These are phyloP conservation scores for Metschnikowia reukaufii DNA, from an alignment of 805 yeast species.

Conservation along the genomic window DNA sequence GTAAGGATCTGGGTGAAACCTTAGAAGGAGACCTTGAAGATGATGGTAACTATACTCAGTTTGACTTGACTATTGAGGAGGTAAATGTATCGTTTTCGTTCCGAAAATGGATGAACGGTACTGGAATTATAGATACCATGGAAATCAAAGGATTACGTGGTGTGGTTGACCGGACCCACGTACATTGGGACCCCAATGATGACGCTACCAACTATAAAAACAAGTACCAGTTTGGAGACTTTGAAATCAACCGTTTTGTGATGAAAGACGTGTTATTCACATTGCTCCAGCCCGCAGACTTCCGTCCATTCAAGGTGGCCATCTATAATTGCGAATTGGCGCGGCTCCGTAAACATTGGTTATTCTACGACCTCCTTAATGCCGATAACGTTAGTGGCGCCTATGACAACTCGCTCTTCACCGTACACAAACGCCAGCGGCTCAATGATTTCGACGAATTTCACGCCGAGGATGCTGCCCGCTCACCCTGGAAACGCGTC, in stretches of 20 bases:
- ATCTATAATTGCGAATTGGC: conserved; percentile 85
- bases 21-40: conserved; percentile 43
- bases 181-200: conserved; percentile 76
- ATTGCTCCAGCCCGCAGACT: conserved; percentile 74
- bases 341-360: conserved; percentile 85
- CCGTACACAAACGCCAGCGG: conserved; percentile 78
- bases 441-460: conserved; percentile 42
- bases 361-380: conserved; percentile 80
- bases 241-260: conserved; percentile 79
- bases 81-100: conserved; percentile 79
- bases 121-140: conserved; percentile 76
- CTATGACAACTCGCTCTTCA: conserved; percentile 89
- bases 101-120: conserved; percentile 85
- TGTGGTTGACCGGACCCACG: conserved; percentile 86
- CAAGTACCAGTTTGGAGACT: conserved; percentile 79
- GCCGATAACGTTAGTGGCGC: conserved; percentile 87
- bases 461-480: conserved; percentile 15
- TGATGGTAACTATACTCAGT: conserved; percentile 96
- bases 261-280: conserved; percentile 86
- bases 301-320: conserved; percentile 83
- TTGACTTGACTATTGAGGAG: conserved; percentile 85
- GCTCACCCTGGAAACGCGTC: conserved; percentile 53
- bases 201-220: conserved; percentile 81
- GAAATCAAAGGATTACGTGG: conserved; percentile 88
- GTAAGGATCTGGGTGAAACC: conserved; percentile 20